Conservation (phyloP, 2,329 filamentous ascomycete species). For the Ceratocystis harringtonii region DNA sequence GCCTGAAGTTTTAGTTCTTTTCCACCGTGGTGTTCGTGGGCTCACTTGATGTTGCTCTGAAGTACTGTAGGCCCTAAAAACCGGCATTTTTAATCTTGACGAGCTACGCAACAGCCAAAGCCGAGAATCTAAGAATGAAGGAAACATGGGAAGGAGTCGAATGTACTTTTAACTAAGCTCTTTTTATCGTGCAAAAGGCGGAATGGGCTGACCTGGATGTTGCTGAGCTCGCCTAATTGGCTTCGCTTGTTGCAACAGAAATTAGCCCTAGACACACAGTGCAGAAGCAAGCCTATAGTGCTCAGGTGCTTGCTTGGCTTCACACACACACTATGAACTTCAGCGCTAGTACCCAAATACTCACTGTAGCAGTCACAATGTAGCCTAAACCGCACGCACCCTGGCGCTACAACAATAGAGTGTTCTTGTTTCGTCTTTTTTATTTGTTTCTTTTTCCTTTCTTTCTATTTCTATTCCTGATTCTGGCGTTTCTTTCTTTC, state of each 20-base stretch:
- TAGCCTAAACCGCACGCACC: not conserved
- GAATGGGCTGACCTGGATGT: not conserved
- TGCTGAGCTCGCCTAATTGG: not conserved
- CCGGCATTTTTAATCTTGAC: too few species aligned
- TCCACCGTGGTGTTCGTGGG: too few species aligned
- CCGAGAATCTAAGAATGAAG: not conserved
- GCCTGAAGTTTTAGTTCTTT: not conserved
- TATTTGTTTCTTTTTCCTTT: not conserved
- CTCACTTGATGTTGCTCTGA: too few species aligned
- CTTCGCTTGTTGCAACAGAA: not conserved
- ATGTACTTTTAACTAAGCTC: not conserved
- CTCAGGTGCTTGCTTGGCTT: too few species aligned
- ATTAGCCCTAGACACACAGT: not conserved
- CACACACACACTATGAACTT: not conserved
- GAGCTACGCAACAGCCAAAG: too few species aligned
- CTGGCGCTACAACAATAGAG: not conserved
- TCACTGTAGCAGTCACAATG: not conserved
- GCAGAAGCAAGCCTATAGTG: too few species aligned
- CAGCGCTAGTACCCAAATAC: not conserved
- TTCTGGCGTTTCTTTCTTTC: not conserved
- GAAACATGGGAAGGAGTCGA: not conserved
- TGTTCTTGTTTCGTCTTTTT: not conserved
- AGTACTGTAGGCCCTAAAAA: too few species aligned
- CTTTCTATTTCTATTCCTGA: not conserved
- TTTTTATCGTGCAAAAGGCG: not conserved